Evolutionary conservation across 208 protist species (phyloP).

Genomic region (Leptomonas pyrrhocoris): DNA sequence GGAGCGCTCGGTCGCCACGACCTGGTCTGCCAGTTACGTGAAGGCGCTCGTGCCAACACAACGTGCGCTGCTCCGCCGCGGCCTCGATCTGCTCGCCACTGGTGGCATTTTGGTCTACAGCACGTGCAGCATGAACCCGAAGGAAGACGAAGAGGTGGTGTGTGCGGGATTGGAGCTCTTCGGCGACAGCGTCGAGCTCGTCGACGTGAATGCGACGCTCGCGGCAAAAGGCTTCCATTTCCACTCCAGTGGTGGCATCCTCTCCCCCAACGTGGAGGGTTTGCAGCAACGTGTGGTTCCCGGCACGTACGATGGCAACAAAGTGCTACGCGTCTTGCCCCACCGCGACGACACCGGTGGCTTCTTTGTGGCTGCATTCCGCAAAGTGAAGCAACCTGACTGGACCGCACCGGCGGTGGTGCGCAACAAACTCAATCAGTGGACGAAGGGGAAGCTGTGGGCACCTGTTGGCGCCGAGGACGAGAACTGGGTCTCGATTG

Average conservation of each 20-base stretch:
- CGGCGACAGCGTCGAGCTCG: constrained; percentile 77
- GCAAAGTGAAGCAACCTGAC: constrained; percentile 63
- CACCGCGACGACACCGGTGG: constrained; percentile 90
- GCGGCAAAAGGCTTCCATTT: constrained; percentile 46
- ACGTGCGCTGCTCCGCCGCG: constrained; percentile 84
- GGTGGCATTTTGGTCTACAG: constrained; percentile 95
- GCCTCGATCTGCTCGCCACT: constrained; percentile 78
- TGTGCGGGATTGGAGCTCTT: constrained; percentile 80
- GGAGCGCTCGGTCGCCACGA: constrained; percentile 74
- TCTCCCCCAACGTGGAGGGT: constrained; percentile 51
- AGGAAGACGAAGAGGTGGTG: constrained; percentile 97
- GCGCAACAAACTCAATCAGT: constrained; percentile 84
- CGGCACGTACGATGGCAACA: constrained; percentile 61
- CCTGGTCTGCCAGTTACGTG: constrained; percentile 88
- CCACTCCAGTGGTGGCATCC: constrained; percentile 69
- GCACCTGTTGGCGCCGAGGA: constrained; percentile 65
- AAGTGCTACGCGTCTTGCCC: constrained; percentile 85
- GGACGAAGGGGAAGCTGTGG: constrained; percentile 89
- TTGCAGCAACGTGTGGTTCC: constrained; percentile 47
- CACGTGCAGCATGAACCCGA: constrained; percentile 96
- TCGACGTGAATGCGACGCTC: constrained; percentile 80
- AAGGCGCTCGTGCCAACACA: constrained; percentile 89
- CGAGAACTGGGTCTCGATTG: constrained; percentile 71
- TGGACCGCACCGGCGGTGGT: constrained; percentile 44
- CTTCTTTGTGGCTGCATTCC: constrained; percentile 91